Evolutionary conservation across 1,139 yeast species (phyloP), one percentile per base, ranked within the genome.

Genomic region (Blastobotrys aristatus): DNA sequence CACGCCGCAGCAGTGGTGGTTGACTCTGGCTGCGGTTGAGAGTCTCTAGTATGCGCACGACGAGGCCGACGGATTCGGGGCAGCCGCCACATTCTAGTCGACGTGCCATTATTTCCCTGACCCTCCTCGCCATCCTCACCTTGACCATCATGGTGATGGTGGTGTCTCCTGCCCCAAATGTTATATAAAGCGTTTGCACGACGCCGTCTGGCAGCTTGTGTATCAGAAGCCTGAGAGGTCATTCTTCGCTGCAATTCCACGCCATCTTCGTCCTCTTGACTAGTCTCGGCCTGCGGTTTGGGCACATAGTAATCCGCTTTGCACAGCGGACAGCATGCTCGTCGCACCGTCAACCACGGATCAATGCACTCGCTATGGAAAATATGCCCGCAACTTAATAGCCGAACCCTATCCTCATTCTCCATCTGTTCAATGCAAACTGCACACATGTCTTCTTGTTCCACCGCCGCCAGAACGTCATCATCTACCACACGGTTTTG

Each of bases 291-390:
- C 11, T 27, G 44, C 2, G 61, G 59, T 35, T 54, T 56, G 14
- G 64, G 64, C 51, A 55, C 58, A 50, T 59, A 65, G 51, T 61
- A 65, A 50, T 64, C 69, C n/a, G 57, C 70, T 61, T 86, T 84
- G 66, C 96, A 87, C 72, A 82, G 79, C 7, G 96, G 95, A 61
- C 96, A 87, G 59, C 88, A 82, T 1, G 92, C 92, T 48, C 85
- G 74, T 54, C 92, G 71, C 51, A 77, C 76, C 3, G 80, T 81
- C 43, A 87, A 69, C 95, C 95, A 86, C 1, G 92, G 92, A 57
- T 84, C 94, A 44, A 87, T 72, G 65, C 96, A 87, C 22, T 75
- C 81, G 10, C 82, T 73, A 61, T 87, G 96, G 73, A 82, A 87
- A 2, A 84, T 88, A 65, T 87, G 96, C 2, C 92, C 92, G 67